These are phyloP conservation scores for Novymonas esmeraldas DNA, from an alignment of 208 protist genomes.

Conservation along the genomic window DNA sequence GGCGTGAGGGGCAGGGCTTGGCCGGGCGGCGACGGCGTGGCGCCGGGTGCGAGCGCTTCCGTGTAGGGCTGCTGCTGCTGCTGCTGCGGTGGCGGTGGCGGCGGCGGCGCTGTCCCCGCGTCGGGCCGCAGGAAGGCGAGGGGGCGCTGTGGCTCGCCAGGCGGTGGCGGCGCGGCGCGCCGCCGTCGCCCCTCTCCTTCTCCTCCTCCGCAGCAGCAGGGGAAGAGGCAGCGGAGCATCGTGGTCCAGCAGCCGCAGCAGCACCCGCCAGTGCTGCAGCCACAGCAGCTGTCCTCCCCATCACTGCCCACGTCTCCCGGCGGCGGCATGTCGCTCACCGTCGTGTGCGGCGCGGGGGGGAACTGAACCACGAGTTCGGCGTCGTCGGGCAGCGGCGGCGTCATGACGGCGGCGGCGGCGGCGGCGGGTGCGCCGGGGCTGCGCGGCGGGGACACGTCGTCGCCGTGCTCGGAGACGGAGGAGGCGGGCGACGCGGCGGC, in stretches of 20 bases:
- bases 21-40: too few species aligned
- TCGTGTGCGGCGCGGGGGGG: constrained; percentile 55
- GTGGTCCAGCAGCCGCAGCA: constrained; percentile 26
- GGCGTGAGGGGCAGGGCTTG: too few species aligned
- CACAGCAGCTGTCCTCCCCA: constrained; percentile 30
- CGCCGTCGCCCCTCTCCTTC: constrained; percentile 2
- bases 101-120: not conserved
- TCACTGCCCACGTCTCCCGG: constrained; percentile 29
- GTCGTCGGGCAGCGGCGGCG: too few species aligned
- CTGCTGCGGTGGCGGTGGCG: not conserved
- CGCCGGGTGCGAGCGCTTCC: not conserved
- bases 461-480: not conserved
- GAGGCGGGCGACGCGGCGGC: not conserved
- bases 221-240: constrained; percentile 37
- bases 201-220: constrained; percentile 34
- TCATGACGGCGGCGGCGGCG: constrained; percentile 12
- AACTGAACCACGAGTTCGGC: constrained; percentile 56
- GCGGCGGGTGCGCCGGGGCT: not conserved
- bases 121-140: constrained; percentile 20
- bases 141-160: constrained; percentile 5
- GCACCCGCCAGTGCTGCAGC: constrained; percentile 15
- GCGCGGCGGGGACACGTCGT: not conserved
- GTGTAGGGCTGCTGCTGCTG: not conserved
- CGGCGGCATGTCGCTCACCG: constrained; percentile 58
- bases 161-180: not conserved